Percentiles rank a stretch among this genome's conserved stretches.
phyloP scores from a whole-genome alignment of 2,329 filamentous ascomycete genomes.

The Mollisiaceae sp. region DNA sequence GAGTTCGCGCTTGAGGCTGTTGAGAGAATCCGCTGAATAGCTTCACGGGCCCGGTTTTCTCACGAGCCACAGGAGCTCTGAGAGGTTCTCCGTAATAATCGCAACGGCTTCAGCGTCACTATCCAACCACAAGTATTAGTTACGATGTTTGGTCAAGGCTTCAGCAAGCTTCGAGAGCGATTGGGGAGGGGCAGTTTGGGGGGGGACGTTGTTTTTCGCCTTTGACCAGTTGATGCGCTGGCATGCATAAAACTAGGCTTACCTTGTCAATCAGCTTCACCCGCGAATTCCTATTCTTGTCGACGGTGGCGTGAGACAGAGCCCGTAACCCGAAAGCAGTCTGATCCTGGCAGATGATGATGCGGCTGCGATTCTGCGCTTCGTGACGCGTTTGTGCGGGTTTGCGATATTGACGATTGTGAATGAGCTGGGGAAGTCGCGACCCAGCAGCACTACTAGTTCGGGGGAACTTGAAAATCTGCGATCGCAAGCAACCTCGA shows the following conservation, averaged over 20 bases:
- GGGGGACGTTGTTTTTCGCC: conserved; percentile 37
- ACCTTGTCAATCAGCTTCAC: conserved; percentile 43
- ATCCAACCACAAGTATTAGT: conserved; percentile 43
- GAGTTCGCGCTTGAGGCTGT: conserved; percentile 38
- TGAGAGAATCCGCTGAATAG: conserved; percentile 32
- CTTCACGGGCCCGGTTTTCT: conserved; percentile 30
- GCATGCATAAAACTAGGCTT: conserved; percentile 44
- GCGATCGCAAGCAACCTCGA: background rate
- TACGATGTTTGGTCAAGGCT: conserved; percentile 35
- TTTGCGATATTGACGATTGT: conserved; percentile 25
- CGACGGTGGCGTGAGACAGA: conserved; percentile 29
- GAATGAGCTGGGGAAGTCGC: conserved; percentile 14
- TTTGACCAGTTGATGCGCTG: conserved; percentile 44
- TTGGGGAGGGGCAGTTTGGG: conserved; percentile 38
- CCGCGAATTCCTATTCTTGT: conserved; percentile 36
- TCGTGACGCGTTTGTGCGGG: conserved; percentile 29
- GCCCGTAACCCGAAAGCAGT: conserved; percentile 25
- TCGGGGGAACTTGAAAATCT: background rate
- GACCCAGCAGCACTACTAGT: background rate
- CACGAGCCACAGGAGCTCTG: conserved; percentile 36
- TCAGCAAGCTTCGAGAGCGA: conserved; percentile 33
- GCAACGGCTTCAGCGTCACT: conserved; percentile 31
- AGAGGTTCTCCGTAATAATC: conserved; percentile 35
- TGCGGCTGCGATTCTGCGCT: conserved; percentile 20
- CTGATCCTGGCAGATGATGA: conserved; percentile 25